A percentile compares a stretch with the other conserved stretches of the same genome.
phyloP scores from a whole-genome alignment of 768 basidiomycete genomes.

The Lactarius pseudohatsudake region DNA sequence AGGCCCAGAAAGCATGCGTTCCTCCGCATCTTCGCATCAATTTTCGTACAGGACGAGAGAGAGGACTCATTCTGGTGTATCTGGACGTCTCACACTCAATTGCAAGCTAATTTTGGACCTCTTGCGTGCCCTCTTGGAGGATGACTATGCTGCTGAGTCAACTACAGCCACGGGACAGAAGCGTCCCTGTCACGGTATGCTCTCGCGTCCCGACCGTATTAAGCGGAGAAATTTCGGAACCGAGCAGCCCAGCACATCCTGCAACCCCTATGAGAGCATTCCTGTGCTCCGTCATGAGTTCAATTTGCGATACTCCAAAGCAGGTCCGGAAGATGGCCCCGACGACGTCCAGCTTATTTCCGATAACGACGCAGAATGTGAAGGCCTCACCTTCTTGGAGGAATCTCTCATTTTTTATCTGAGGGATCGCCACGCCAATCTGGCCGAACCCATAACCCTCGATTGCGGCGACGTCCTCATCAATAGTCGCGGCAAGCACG shows the following conservation, averaged over 20 bases:
- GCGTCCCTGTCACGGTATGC: slow-evolving; percentile 4
- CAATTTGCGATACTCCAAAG: slow-evolving; percentile 19
- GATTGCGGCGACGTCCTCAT: slow-evolving; percentile 24
- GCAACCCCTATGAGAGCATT: slow-evolving; percentile 11
- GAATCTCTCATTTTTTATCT: slow-evolving; percentile 19
- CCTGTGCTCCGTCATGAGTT: slow-evolving; percentile 26
- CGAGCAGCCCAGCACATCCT: neutral
- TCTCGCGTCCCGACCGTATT: neutral
- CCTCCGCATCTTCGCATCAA: slow-evolving; percentile 18
- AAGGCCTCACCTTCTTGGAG: slow-evolving; percentile 15
- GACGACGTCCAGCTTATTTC: slow-evolving; percentile 9
- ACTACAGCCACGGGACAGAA: slow-evolving; percentile 15
- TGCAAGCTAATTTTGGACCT: slow-evolving; percentile 17
- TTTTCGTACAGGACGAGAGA: slow-evolving; percentile 22
- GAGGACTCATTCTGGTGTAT: neutral
- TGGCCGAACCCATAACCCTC: slow-evolving; percentile 21
- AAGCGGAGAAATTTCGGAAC: slow-evolving; percentile 15
- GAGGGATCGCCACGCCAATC: slow-evolving; percentile 16
- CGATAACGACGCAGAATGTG: slow-evolving; percentile 22
- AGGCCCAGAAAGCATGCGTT: slow-evolving; percentile 16
- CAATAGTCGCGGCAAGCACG: slow-evolving; percentile 13
- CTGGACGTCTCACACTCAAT: slow-evolving; percentile 15
- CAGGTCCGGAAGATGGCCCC: slow-evolving; percentile 3
- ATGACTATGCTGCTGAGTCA: neutral
- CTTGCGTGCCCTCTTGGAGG: slow-evolving; percentile 8